These are phyloP conservation scores for Camelina sativa DNA, from an alignment of 345 rosid species.

Conservation along the genomic window DNA sequence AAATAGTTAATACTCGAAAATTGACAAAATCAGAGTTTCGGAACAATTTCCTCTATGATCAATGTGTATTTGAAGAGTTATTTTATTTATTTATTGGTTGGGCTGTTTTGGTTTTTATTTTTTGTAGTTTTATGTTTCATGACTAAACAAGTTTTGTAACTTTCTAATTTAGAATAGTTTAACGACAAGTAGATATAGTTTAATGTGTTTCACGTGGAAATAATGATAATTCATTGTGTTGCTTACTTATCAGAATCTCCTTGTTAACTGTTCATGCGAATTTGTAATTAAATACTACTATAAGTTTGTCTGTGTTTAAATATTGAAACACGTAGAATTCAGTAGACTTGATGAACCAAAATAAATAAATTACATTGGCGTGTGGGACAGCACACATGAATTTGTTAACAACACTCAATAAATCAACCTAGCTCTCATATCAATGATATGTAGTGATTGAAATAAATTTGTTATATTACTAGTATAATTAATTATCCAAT, in stretches of 20 bases:
- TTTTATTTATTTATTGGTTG: not conserved
- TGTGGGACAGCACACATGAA: conserved; percentile 5
- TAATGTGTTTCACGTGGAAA: not conserved
- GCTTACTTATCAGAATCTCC: not conserved
- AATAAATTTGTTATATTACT: not conserved
- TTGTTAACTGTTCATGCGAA: conserved; percentile 13
- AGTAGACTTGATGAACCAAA: not conserved
- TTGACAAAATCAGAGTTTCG: not conserved
- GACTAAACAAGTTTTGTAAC: not conserved
- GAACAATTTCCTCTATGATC: not conserved
- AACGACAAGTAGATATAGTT: not conserved
- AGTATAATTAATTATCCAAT: not conserved
- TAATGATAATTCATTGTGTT: not conserved
- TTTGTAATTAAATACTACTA: not conserved
- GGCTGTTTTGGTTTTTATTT: not conserved
- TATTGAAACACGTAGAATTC: conserved; percentile 14
- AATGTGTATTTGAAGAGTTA: not conserved
- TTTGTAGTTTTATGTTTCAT: not conserved
- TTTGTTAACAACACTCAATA: not conserved
- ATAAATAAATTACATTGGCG: not conserved
- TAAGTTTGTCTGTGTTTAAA: not conserved
- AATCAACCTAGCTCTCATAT: not conserved
- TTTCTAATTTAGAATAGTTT: not conserved
- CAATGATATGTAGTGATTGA: not conserved
- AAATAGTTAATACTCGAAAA: not conserved